Evolutionary conservation across 1,284 basidiomycete genomes (phyloP), one percentile per base, ranked within the genome.

Genomic region (Malassezia restricta): DNA sequence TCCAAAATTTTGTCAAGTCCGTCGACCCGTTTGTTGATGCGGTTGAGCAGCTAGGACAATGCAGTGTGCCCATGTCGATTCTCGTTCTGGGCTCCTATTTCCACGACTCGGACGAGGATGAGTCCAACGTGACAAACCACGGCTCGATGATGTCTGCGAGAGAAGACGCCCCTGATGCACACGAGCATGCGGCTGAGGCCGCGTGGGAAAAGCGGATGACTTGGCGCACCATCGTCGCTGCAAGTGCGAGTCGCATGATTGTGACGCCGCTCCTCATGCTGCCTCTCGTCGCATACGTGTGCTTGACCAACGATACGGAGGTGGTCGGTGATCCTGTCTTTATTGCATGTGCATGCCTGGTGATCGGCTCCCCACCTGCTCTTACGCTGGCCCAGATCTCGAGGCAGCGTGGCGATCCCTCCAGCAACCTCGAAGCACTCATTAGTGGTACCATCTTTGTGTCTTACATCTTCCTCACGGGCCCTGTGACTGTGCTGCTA

Each of bases 31-130:
- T 76, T 9, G 71, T 74, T n/a, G 75, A 75, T 32, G 74, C 75
- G n/a, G 65, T 76, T 39, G 65, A 72, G 46, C 73, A 67, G 32
- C 66, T 74, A 8, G 76, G 76, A 17, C 68, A 70, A 7, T 76
- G 75, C 59, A 56, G 65, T 69, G 76, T 95, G 59, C 90, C 90
- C 0, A 72, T 94, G 24, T 94, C 90, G 3, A 77, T 95, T 35
- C 80, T 95, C 55, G 88, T 94, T 7, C 82, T 95, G 40, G 90
- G 90, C 14, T 88, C 86, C 6, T 94, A 91, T 78, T 94, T 94
- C 49, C 37, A 30, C 9, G 50, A 41, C 17, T 43, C 39, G 9
- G 38, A 46, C 27, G 47, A 33, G n/a, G 11, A 15, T 5, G 6
- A 33, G 20, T 11, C 41, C 12, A 12, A n/a, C 17, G 12, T 48